phyloP scores from a whole-genome alignment of 768 basidiomycete genomes.

The Russula abietina region DNA sequence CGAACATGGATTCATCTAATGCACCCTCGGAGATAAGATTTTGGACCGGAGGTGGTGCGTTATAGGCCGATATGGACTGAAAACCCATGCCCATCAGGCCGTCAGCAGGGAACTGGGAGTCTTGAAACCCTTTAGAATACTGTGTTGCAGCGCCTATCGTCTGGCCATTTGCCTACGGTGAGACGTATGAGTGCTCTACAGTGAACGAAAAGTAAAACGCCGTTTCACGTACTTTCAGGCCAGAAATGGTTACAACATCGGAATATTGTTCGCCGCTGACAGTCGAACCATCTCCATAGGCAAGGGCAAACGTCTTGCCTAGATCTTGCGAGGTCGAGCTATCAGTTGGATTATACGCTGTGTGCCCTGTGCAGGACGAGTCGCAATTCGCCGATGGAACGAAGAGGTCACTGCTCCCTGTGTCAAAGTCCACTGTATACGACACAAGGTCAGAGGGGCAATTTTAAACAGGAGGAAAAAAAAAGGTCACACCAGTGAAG shows the following conservation, averaged over 20 bases:
- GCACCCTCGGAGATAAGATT: slow-evolving; percentile 37
- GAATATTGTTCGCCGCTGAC: slow-evolving; percentile 38
- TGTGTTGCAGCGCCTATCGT: slow-evolving; percentile 40
- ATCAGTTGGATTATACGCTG: neutral
- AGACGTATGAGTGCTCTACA: neutral
- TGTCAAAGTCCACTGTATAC: slow-evolving; percentile 38
- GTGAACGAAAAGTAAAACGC: neutral
- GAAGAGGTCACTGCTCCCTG: slow-evolving; percentile 31
- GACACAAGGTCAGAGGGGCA: slow-evolving; percentile 31
- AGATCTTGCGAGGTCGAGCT: slow-evolving; percentile 26
- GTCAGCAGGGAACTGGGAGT: slow-evolving; percentile 32
- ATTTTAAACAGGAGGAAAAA: slow-evolving; percentile 21
- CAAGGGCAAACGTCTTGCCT: slow-evolving; percentile 30
- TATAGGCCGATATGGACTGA: slow-evolving; percentile 27
- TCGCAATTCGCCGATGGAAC: slow-evolving; percentile 33
- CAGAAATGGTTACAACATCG: slow-evolving; percentile 39
- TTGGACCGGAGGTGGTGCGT: slow-evolving; percentile 32
- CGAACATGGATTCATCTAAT: slow-evolving; percentile 37
- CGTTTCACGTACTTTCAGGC: slow-evolving; percentile 21
- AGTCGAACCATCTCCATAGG: slow-evolving; percentile 37
- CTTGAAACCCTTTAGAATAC: slow-evolving; percentile 34
- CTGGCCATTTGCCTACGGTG: slow-evolving; percentile 32
- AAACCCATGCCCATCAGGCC: slow-evolving; percentile 41
- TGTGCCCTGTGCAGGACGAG: slow-evolving; percentile 29
- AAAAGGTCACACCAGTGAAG: slow-evolving; percentile 1